These are phyloP conservation scores for Tetradesmus lagerheimii DNA, from an alignment of 139 green algal genomes.

Conservation along the genomic window DNA sequence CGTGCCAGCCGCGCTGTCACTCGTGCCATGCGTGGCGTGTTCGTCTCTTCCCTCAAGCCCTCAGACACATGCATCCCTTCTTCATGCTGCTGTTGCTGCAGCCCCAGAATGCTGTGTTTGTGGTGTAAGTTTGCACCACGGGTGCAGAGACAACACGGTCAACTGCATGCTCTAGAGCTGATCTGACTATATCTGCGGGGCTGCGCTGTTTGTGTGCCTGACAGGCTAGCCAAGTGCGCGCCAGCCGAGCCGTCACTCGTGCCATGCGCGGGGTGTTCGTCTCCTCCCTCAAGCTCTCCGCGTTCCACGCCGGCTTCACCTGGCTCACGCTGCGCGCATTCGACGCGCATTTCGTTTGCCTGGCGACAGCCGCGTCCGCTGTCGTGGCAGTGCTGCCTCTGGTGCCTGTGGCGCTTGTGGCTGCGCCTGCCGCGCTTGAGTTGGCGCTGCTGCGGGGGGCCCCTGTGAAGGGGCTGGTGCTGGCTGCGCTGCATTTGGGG, in stretches of 20 bases:
- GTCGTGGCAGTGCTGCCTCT: conserved; percentile 71
- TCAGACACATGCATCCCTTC: no score
- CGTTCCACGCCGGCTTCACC: conserved; percentile 76
- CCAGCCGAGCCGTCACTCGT: conserved; percentile 18
- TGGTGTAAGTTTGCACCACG: no score
- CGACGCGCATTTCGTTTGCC: conserved; percentile 63
- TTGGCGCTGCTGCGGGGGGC: conserved; percentile 50
- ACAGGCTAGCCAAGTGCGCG: conserved; percentile 20
- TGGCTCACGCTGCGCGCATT: conserved; percentile 61
- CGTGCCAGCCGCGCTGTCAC: conserved; percentile 31
- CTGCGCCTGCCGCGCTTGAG: conserved; percentile 65
- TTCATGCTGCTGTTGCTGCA: no score
- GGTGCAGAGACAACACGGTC: no score
- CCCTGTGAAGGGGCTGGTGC: background rate
- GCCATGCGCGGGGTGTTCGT: conserved; percentile 64
- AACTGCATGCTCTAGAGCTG: no score
- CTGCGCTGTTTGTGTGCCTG: conserved; percentile 2
- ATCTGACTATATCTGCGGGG: no score
- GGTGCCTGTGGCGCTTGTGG: conserved; percentile 66
- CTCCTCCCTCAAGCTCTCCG: conserved; percentile 70
- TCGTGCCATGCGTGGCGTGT: conserved; percentile 55
- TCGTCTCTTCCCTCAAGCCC: conserved; percentile 74
- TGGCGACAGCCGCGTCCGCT: conserved; percentile 48
- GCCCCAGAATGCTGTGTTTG: no score
- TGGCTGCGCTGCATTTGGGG: conserved; percentile 59